Percentiles rank a stretch among this genome's conserved stretches.
Conservation (phyloP, 306 rosid genomes). For the Fagus sylvatica region DNA sequence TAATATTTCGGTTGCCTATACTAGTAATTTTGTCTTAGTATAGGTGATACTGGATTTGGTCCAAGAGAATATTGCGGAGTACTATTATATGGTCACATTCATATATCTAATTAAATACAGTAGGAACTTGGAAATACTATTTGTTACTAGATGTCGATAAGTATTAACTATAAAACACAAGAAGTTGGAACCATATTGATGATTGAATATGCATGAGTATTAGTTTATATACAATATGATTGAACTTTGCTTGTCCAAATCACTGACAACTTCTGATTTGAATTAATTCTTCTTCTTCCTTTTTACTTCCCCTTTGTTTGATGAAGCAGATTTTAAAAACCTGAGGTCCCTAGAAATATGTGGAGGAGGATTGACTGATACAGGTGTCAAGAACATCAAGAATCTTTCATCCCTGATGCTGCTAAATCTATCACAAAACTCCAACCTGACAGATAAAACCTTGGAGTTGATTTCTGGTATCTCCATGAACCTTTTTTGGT, state of each 20-base stretch:
- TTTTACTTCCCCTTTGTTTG: slow-evolving; percentile 8
- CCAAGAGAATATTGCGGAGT: neutral
- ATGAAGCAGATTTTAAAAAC: slow-evolving; percentile 75
- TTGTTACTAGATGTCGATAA: neutral
- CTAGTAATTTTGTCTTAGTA: neutral
- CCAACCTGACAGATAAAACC: slow-evolving; percentile 81
- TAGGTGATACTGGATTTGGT: neutral
- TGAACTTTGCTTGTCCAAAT: neutral
- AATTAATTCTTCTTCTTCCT: slow-evolving; percentile 3
- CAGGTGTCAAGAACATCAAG: slow-evolving; percentile 80
- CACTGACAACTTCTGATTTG: neutral
- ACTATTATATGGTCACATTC: neutral
- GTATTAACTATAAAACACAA: neutral
- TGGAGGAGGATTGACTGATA: slow-evolving; percentile 92
- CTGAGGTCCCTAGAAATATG: slow-evolving; percentile 92
- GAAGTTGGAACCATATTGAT: neutral
- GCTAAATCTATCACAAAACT: slow-evolving; percentile 87
- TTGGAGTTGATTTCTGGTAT: slow-evolving; percentile 87
- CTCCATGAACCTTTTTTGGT: neutral
- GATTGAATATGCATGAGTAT: neutral
- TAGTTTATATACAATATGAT: neutral
- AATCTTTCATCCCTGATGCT: slow-evolving; percentile 74
- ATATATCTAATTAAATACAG: neutral
- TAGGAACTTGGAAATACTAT: neutral
- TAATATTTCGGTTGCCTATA: neutral